Conservation (phyloP, 495 filamentous ascomycete genomes). For the Parathielavia hyrcaniae region DNA sequence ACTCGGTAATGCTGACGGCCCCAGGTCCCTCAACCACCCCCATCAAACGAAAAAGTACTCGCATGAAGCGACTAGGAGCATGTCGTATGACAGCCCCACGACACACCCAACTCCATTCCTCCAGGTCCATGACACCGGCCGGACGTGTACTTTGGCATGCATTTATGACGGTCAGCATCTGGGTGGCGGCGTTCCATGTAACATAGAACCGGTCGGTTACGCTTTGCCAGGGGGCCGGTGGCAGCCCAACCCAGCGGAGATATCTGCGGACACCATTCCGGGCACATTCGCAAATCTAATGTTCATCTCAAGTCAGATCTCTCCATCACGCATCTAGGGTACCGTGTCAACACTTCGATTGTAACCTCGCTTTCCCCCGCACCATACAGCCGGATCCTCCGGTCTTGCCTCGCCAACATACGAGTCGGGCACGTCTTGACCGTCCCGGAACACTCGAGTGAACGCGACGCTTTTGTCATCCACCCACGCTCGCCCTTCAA, state of each 20-base stretch:
- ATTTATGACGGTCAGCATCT: conserved; percentile 36
- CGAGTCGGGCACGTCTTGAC: conserved; percentile 22
- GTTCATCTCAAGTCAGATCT: conserved; percentile 13
- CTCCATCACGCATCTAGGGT: not conserved
- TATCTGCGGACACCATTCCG: conserved; percentile 14
- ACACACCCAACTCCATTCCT: conserved; percentile 39
- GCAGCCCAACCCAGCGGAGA: conserved; percentile 21
- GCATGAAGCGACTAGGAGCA: conserved; percentile 26
- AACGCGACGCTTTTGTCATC: conserved; percentile 55
- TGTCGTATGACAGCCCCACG: conserved; percentile 2
- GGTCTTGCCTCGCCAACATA: conserved; percentile 18
- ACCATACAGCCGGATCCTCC: conserved; percentile 6
- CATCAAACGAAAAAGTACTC: conserved; percentile 32
- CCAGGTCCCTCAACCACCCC: conserved; percentile 38
- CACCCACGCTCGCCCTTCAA: conserved; percentile 71
- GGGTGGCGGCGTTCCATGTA: conserved; percentile 39
- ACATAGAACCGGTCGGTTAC: conserved; percentile 34
- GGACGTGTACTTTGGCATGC: conserved; percentile 33
- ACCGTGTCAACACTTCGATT: too few species aligned
- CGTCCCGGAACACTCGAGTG: conserved; percentile 55
- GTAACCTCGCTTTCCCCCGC: conserved; percentile 19
- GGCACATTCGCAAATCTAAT: conserved; percentile 16
- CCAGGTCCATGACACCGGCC: conserved; percentile 19
- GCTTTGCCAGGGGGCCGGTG: conserved; percentile 18
- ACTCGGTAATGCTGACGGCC: not conserved